Conservation (phyloP, 352 stramenopile genomes). For the Chrysophaeum taylorii region DNA sequence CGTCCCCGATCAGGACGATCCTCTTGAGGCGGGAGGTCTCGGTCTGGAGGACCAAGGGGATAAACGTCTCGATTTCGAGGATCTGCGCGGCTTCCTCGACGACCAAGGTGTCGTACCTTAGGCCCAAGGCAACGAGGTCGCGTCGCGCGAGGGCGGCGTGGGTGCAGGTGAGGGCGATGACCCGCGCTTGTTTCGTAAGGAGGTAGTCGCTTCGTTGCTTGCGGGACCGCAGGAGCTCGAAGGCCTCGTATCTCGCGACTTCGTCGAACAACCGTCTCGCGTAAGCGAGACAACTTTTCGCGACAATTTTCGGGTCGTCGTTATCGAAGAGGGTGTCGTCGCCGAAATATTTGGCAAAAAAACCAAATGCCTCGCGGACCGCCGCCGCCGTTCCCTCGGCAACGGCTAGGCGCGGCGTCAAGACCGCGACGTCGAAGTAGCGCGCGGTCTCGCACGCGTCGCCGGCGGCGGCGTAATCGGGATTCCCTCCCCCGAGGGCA, state of each 20-base stretch:
- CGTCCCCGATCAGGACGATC: slow-evolving; percentile 85
- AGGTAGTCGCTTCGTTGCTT: slow-evolving; percentile 80
- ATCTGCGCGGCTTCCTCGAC: slow-evolving; percentile 90
- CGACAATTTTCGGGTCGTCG: slow-evolving; percentile 47
- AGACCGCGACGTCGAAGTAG: slow-evolving; percentile 85
- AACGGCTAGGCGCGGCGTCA: neutral
- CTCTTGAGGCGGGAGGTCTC: slow-evolving; percentile 69
- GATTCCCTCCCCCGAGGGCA: slow-evolving; percentile 68
- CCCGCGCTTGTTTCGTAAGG: slow-evolving; percentile 78
- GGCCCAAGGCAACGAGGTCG: slow-evolving; percentile 69
- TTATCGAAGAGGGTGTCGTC: neutral
- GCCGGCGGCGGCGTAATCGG: slow-evolving; percentile 37
- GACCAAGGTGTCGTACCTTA: slow-evolving; percentile 77
- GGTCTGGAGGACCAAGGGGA: slow-evolving; percentile 73
- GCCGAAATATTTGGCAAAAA: slow-evolving; percentile 13
- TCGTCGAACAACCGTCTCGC: slow-evolving; percentile 90
- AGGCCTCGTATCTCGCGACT: slow-evolving; percentile 76
- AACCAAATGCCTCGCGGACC: slow-evolving; percentile 16
- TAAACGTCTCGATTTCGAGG: slow-evolving; percentile 80
- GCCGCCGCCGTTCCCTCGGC: neutral
- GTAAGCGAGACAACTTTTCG: too few species aligned
- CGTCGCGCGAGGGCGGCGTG: slow-evolving; percentile 74
- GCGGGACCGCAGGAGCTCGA: slow-evolving; percentile 83
- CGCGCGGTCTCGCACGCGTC: slow-evolving; percentile 91
- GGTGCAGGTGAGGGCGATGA: slow-evolving; percentile 90